These are phyloP conservation scores for Diplodia seriata DNA, from an alignment of 2,329 filamentous ascomycete genomes.

Conservation along the genomic window DNA sequence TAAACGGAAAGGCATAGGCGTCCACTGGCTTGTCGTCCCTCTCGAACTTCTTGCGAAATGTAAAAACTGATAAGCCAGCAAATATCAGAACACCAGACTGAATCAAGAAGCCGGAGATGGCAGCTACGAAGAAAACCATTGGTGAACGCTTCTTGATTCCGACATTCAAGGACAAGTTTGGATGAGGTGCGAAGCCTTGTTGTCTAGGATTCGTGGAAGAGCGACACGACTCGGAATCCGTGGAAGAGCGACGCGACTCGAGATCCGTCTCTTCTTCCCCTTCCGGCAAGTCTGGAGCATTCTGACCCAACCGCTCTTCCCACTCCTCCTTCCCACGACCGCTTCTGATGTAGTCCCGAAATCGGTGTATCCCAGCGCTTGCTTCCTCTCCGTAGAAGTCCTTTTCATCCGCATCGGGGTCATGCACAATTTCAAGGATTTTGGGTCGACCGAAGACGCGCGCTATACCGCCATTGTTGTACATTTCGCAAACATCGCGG, in stretches of 20 bases:
- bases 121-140: background rate
- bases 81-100: conserved; percentile 6
- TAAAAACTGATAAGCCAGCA: background rate
- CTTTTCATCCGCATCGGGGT: background rate
- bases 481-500: conserved; percentile 37
- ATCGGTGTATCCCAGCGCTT: too few relatives aligned
- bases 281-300: background rate
- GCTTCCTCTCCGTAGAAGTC: conserved; percentile 42
- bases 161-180: conserved; percentile 34
- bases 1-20: conserved; percentile 9
- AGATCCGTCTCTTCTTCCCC: background rate
- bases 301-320: background rate
- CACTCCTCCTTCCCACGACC: background rate
- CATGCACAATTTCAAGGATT: conserved; percentile 39
- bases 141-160: conserved; percentile 27
- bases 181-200: background rate
- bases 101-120: background rate
- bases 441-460: conserved; percentile 34
- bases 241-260: background rate
- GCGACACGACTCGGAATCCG: background rate
- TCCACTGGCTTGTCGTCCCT: background rate
- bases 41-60: background rate
- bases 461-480: conserved; percentile 29
- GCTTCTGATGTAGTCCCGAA: background rate
- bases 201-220: background rate